These are phyloP conservation scores for Diaporthe batatas DNA, from an alignment of 2,329 filamentous ascomycete species.

Conservation along the genomic window DNA sequence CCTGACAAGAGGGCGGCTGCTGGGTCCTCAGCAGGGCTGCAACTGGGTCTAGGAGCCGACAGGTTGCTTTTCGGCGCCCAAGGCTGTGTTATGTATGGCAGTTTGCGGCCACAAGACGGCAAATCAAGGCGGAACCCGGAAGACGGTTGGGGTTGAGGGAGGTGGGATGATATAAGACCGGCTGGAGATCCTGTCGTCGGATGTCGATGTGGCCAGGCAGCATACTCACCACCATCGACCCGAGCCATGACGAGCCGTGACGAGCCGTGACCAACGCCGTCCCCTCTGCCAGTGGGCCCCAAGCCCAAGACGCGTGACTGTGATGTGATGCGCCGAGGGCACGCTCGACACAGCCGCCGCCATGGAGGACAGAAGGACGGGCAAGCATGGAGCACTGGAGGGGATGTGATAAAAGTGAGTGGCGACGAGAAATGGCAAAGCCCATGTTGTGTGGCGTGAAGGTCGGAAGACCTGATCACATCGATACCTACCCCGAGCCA, in stretches of 20 bases:
- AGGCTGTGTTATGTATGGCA: slow-evolving; percentile 8
- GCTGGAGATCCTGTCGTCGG: slow-evolving; percentile 18
- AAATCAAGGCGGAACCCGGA: slow-evolving; percentile 1
- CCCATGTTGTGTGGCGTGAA: slow-evolving; percentile 34
- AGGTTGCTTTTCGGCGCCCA: slow-evolving; percentile 8
- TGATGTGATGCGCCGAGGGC: background rate
- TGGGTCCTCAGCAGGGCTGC: slow-evolving; percentile 22
- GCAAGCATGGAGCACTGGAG: too few relatives aligned
- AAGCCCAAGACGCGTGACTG: background rate
- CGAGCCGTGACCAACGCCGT: background rate
- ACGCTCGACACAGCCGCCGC: background rate
- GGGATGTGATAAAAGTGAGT: slow-evolving; percentile 20
- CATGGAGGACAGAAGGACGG: too few relatives aligned
- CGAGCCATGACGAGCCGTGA: background rate
- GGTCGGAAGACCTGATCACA: background rate
- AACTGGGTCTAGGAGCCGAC: slow-evolving; percentile 6
- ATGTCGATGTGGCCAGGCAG: background rate
- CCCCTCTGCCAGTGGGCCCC: background rate
- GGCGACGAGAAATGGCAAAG: background rate
- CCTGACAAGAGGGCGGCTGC: slow-evolving; percentile 34
- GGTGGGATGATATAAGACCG: slow-evolving; percentile 24
- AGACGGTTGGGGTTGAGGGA: slow-evolving; percentile 1
- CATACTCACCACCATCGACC: background rate
- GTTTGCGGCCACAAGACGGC: background rate
- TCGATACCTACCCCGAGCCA: background rate